These are phyloP conservation scores for Penicillium decumbens DNA, from an alignment of 2,329 filamentous ascomycete genomes.

Conservation along the genomic window DNA sequence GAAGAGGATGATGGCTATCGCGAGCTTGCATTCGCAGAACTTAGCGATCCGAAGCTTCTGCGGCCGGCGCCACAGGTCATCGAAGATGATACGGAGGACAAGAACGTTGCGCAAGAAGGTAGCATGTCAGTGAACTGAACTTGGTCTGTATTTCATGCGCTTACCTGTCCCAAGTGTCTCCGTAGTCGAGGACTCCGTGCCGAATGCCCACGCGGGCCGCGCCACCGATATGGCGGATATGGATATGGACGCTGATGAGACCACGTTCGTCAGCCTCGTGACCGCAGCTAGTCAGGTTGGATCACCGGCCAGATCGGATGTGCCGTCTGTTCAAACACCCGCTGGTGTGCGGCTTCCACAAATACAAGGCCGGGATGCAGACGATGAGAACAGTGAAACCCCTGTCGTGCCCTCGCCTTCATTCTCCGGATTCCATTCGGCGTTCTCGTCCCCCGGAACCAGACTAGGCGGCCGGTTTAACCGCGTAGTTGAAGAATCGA, in stretches of 20 bases:
- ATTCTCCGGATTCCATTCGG: conserved; percentile 23
- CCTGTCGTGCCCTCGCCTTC: conserved; percentile 18
- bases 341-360: conserved; percentile 2
- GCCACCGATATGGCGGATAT: conserved; percentile 8
- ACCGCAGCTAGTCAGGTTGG: conserved; percentile 12
- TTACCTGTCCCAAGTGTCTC: conserved; percentile 30
- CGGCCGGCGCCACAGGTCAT: conserved; percentile 35
- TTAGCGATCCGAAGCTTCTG: conserved; percentile 65
- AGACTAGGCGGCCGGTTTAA: conserved; percentile 6
- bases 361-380: conserved; percentile 8
- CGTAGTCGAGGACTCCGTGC: conserved; percentile 26
- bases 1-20: conserved; percentile 57
- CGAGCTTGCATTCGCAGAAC: conserved; percentile 56
- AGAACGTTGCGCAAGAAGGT: conserved; percentile 24
- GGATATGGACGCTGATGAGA: conserved; percentile 22
- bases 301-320: conserved; percentile 10
- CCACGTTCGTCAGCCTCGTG: conserved; percentile 19
- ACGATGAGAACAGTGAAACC: conserved; percentile 14
- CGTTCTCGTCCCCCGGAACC: conserved; percentile 17
- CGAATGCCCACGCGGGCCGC: conserved; percentile 11
- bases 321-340: conserved; percentile 10
- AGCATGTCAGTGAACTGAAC: conserved; percentile 40
- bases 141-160: conserved; percentile 24
- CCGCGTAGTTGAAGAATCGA: conserved; percentile 4
- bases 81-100: conserved; percentile 16